Percentiles rank a stretch among this genome's conserved stretches.
Conservation (phyloP, 169 alveolate genomes). For the Plasmodium malariae region DNA sequence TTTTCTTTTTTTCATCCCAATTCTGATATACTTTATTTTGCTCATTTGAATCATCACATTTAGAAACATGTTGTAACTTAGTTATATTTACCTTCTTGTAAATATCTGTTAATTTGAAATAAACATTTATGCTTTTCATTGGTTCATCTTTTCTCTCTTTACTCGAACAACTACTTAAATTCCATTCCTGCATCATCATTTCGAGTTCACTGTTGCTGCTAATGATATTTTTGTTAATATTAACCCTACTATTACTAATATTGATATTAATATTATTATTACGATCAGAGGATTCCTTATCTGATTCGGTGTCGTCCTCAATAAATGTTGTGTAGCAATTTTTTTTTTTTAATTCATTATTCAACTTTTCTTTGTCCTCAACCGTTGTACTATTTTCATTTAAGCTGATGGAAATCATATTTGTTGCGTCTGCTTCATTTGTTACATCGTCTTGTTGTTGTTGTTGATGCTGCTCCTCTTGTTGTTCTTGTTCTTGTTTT, state of each 20-base stretch:
- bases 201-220: slow-evolving; percentile 6
- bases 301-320: slow-evolving; percentile 10
- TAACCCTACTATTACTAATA: not conserved
- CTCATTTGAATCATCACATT: not conserved
- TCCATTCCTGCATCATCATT: not conserved
- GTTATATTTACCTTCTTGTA: slow-evolving; percentile 34
- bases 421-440: no score
- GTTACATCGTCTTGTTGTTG: no score
- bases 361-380: no score
- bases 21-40: not conserved
- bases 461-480: no score
- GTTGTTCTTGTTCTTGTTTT: no score
- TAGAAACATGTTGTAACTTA: slow-evolving; percentile 18
- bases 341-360: not conserved
- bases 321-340: slow-evolving; percentile 11
- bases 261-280: not conserved
- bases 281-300: slow-evolving; percentile 2
- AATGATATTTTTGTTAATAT: not conserved
- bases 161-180: not conserved
- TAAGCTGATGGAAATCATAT: no score
- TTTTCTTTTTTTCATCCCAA: not conserved
- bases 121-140: slow-evolving; percentile 33
- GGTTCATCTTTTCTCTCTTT: slow-evolving; percentile 7
- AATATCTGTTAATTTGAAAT: slow-evolving; percentile 26
- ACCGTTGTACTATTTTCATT: no score